A percentile compares a stretch with the other conserved stretches of the same genome.
Conservation (phyloP, 257 asterid genomes). For the Cruciata laevipes region DNA sequence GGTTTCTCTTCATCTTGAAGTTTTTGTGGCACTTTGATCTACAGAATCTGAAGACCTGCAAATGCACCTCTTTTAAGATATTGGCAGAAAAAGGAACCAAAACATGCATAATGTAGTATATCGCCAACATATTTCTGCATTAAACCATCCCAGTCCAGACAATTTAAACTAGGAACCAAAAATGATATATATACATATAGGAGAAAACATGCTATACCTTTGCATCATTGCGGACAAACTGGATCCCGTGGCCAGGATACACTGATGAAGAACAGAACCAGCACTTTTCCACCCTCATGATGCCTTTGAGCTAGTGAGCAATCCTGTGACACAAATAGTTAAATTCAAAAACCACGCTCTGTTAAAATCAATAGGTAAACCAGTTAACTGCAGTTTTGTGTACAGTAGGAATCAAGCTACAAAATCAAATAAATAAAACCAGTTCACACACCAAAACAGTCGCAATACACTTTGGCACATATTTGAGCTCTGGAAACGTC, state of each 20-base stretch:
- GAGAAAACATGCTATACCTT: slow-evolving; percentile 34
- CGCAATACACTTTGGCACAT: neutral
- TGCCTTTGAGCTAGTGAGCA: neutral
- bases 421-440: neutral
- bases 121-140: neutral
- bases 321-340: slow-evolving; percentile 8
- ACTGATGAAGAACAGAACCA: slow-evolving; percentile 88
- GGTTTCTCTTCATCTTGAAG: slow-evolving; percentile 97
- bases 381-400: neutral
- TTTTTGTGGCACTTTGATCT: slow-evolving; percentile 89
- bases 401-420: neutral
- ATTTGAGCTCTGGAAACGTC: no score
- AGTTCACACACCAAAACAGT: neutral
- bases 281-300: slow-evolving; percentile 90
- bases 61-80: slow-evolving; percentile 6
- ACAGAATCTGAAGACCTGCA: slow-evolving; percentile 77
- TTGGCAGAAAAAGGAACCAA: neutral
- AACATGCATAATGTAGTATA: neutral
- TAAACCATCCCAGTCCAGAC: neutral
- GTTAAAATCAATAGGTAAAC: neutral
- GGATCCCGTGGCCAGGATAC: slow-evolving; percentile 89
- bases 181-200: neutral
- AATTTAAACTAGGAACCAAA: no score
- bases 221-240: slow-evolving; percentile 83
- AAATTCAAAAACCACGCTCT: neutral